Base-by-base conservation (phyloP, 441 rosid species). In the Arabidopsis lyrata region DNA sequence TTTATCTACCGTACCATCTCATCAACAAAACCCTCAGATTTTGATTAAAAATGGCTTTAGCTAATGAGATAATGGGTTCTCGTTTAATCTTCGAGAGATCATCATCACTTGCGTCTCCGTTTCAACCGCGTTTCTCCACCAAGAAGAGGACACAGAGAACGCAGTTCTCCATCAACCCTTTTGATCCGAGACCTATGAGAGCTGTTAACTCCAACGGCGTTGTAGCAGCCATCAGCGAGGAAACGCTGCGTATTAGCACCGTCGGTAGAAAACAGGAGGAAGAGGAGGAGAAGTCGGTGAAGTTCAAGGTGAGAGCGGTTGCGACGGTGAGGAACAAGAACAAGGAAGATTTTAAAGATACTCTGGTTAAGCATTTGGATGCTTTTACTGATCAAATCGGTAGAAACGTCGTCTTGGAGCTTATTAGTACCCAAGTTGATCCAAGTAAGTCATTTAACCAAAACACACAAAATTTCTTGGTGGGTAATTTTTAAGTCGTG, bases 331-430 rank as follows among this genome's bases (percentile, higher is more conserved):
- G 87, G 78, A 92, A 86, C 72, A 95, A 87, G 83, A 80, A 82
- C 80, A 92, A 89, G 63, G 96, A 88, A 70, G 98, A 92, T 72
- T 80, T 89, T 5, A 88, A 85, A 41, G 96, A 88, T 66, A 83
- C 89, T 35, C 12, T 92, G 55, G 87, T 85, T 9, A 90, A 87
- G 72, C 92, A 85, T 15, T 76, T 86, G 55, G 98, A 95, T 79
- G 83, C 90, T 68, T 71, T 90, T 4, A 76, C 91, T 31, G 99
- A 95, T 36, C 83, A 71, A 76, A 79, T 95, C 57, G 98, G 99
- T 24, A 76, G 90, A 76, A 95, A 88, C 68, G 90, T 95, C 24
- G 90, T 86, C 9, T 81, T 95, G 83, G 86, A 91, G 86, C 96
- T 95, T 66, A 65, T 91, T 50, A 90, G 97, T 80, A 87, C 84